Base-by-base conservation (phyloP, 306 rosid species). In the Hippophae gyantsensis region DNA sequence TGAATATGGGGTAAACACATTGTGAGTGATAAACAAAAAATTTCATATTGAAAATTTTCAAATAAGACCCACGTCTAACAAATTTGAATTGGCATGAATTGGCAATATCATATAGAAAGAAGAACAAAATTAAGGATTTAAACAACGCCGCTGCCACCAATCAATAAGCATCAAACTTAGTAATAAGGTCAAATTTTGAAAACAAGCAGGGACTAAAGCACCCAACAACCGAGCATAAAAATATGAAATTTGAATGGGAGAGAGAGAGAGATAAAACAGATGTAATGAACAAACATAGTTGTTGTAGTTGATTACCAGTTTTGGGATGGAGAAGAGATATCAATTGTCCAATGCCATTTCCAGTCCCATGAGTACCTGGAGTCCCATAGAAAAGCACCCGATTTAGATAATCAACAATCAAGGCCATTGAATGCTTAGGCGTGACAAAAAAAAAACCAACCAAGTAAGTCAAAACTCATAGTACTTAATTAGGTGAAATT, bases 251-350 rank as follows among this genome's bases (percentile, higher is more conserved):
- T 23, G 14, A 49, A 49, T 2, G 53, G 53, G 53, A 6, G 14
- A 49, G 8, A 14, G 14, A 1, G 14, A 11, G 13, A 47, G 7
- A 9, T 7, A 9, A 9, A 10, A 32, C 3, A 32, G 5, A 47
- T 8, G 9, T 6, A 49, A 49, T 49, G 53, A 6, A 49, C 7
- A n/a, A 11, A 7, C 12, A 12, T 49, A 9, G 18, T 49, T 14
- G 26, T 10, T 56, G 0, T 13, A 54, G 3, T 41, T 61, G 49
- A 38, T 54, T 62, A 87, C 98, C 96, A 54, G 86, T 79, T 69
- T 85, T 85, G 52, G 98, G 95, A 75, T 85, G 95, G 58, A 95
- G 88, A 41, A 92, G 89, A 3, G 63, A 65, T 18, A 87, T 67
- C 62, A 81, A 53, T 10, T 43, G 72, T 52, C 95, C 96, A 27